phyloP scores from a whole-genome alignment of 1,284 basidiomycete species.

The Cryptococcus sp. region DNA sequence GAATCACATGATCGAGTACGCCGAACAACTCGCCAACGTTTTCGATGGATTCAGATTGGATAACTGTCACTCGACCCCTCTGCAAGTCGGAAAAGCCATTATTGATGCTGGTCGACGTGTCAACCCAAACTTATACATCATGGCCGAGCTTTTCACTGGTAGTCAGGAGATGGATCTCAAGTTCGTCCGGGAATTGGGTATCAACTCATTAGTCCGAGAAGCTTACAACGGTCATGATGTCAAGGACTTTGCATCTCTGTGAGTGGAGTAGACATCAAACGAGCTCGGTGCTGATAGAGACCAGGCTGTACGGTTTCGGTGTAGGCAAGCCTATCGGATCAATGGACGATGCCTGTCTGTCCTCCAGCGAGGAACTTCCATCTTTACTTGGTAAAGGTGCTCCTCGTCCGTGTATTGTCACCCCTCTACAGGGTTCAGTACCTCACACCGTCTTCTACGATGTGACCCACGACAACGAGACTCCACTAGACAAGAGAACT shows the following conservation, averaged over 20 bases:
- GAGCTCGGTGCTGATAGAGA: slow-evolving; percentile 1
- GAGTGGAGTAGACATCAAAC: slow-evolving; percentile 9
- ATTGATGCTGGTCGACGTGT: slow-evolving; percentile 84
- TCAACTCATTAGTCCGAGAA: slow-evolving; percentile 88
- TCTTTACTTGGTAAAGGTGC: slow-evolving; percentile 70
- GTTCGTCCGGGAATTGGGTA: slow-evolving; percentile 82
- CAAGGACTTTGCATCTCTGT: slow-evolving; percentile 75
- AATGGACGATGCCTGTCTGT: slow-evolving; percentile 82
- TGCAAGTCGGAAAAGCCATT: slow-evolving; percentile 86
- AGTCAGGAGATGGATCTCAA: slow-evolving; percentile 86
- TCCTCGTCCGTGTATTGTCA: slow-evolving; percentile 65
- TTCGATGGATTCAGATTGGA: slow-evolving; percentile 97
- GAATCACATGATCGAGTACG: slow-evolving; percentile 87
- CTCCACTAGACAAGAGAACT: slow-evolving; percentile 77
- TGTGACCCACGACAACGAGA: slow-evolving; percentile 92
- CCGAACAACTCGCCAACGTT: slow-evolving; percentile 66
- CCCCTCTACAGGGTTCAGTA: slow-evolving; percentile 71
- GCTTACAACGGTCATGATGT: slow-evolving; percentile 83
- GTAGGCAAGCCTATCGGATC: slow-evolving; percentile 88
- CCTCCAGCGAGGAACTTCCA: slow-evolving; percentile 65
- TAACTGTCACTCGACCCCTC: slow-evolving; percentile 95
- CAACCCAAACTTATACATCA: slow-evolving; percentile 89
- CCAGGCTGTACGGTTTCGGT: slow-evolving; percentile 70
- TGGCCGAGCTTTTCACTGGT: slow-evolving; percentile 95
- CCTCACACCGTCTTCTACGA: slow-evolving; percentile 93